Conservation (phyloP, 225 moss, liverwort and hornwort species). For the Pseudoscleropodium purum region DNA sequence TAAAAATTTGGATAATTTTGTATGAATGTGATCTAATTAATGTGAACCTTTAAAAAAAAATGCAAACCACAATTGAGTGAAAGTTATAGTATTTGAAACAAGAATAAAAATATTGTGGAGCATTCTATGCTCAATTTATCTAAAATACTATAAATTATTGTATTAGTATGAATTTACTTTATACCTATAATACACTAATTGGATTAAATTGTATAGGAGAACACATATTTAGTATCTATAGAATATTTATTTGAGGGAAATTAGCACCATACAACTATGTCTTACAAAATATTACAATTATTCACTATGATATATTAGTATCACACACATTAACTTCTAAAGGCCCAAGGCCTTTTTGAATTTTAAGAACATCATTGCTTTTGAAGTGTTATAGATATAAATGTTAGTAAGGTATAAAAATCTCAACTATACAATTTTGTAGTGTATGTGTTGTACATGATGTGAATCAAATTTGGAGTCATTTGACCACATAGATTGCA, state of each 20-base stretch:
- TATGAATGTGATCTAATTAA: too few relatives aligned
- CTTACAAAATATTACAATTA: background rate
- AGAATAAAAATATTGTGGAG: background rate
- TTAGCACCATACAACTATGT: background rate
- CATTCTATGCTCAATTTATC: fast-evolving
- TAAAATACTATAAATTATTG: background rate
- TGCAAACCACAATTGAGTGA: fast-evolving
- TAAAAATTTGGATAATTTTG: background rate
- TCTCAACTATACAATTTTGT: too few relatives aligned
- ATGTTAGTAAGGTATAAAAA: too few relatives aligned
- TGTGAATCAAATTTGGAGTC: too few relatives aligned
- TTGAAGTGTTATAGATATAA: too few relatives aligned
- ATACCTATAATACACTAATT: fast-evolving
- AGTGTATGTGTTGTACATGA: too few relatives aligned
- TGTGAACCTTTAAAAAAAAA: background rate
- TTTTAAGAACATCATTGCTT: too few relatives aligned
- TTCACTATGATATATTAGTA: background rate
- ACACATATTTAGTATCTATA: background rate
- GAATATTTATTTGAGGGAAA: fast-evolving
- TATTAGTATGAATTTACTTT: fast-evolving
- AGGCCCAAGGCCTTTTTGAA: too few relatives aligned
- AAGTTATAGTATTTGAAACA: background rate
- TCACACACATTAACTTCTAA: background rate
- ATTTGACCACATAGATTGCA: too few relatives aligned
- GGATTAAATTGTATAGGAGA: fast-evolving